Evolutionary conservation across 805 yeast species (phyloP).

Genomic region (Clavispora fructus): DNA sequence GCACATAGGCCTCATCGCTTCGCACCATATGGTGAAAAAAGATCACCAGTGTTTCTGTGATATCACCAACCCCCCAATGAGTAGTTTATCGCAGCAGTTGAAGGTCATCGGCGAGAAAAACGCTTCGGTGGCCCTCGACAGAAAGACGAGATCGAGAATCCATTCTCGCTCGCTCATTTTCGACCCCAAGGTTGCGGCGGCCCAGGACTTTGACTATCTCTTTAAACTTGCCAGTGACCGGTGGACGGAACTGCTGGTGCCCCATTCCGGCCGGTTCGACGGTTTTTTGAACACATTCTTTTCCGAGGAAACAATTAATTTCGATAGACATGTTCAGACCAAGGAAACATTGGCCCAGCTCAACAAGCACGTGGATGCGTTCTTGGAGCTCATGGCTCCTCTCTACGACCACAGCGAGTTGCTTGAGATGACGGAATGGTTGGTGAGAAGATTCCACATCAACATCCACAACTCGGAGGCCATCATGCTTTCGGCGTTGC

Average conservation of each 20-base stretch:
- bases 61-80: constrained; percentile 19
- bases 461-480: constrained; percentile 76
- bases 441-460: constrained; percentile 82
- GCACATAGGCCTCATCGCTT: background rate
- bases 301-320: constrained; percentile 69
- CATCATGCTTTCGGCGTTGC: constrained; percentile 65
- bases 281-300: constrained; percentile 70
- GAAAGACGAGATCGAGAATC: constrained; percentile 78
- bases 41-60: background rate
- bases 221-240: constrained; percentile 71
- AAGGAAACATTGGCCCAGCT: constrained; percentile 72
- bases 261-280: constrained; percentile 53
- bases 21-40: background rate
- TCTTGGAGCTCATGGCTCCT: constrained; percentile 69
- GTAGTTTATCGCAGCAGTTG: constrained; percentile 77
- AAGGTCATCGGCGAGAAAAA: constrained; percentile 59
- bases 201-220: constrained; percentile 86
- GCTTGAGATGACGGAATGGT: constrained; percentile 87
- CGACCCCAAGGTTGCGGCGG: constrained; percentile 83
- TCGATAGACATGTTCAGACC: constrained; percentile 80
- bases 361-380: constrained; percentile 69
- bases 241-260: constrained; percentile 21
- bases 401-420: constrained; percentile 73
- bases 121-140: constrained; percentile 73
- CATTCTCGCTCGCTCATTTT: constrained; percentile 87